These are phyloP conservation scores for Penicillium sp. DNA, from an alignment of 2,329 filamentous ascomycete species.

Conservation along the genomic window DNA sequence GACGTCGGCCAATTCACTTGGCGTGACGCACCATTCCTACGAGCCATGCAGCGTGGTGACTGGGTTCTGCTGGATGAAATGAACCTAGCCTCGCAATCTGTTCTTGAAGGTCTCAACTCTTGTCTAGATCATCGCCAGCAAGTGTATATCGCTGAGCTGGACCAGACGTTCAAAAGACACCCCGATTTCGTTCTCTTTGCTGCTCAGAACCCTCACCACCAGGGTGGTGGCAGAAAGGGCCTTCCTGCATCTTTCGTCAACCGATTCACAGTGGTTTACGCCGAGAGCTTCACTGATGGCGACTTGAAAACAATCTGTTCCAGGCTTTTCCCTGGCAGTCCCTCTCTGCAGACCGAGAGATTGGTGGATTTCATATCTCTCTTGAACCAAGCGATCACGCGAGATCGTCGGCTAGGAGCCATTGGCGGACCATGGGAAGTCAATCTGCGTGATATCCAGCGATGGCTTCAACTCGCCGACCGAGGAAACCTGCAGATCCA, in stretches of 20 bases:
- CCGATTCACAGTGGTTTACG: constrained; percentile 94
- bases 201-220: constrained; percentile 93
- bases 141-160: constrained; percentile 88
- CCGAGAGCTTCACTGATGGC: constrained; percentile 72
- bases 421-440: constrained; percentile 83
- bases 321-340: constrained; percentile 62
- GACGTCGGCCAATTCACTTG: constrained; percentile 85
- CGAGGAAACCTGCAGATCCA: constrained; percentile 53
- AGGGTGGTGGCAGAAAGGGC: constrained; percentile 90
- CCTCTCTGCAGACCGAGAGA: constrained; percentile 51
- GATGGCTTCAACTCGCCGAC: constrained; percentile 70
- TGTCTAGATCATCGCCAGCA: constrained; percentile 94
- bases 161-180: constrained; percentile 85
- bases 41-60: constrained; percentile 90
- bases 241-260: constrained; percentile 94
- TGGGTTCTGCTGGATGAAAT: constrained; percentile 98
- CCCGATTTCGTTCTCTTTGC: constrained; percentile 89
- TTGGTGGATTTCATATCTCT: constrained; percentile 72
- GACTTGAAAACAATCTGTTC: constrained; percentile 76
- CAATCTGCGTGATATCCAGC: constrained; percentile 78
- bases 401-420: constrained; percentile 46
- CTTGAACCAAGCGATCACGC: constrained; percentile 64
- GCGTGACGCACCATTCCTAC: constrained; percentile 89
- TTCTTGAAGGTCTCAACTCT: constrained; percentile 89
- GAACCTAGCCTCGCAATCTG: constrained; percentile 94